Base-by-base conservation (phyloP, 176 grass and related monocot genomes). In the Triticum monococcum region DNA sequence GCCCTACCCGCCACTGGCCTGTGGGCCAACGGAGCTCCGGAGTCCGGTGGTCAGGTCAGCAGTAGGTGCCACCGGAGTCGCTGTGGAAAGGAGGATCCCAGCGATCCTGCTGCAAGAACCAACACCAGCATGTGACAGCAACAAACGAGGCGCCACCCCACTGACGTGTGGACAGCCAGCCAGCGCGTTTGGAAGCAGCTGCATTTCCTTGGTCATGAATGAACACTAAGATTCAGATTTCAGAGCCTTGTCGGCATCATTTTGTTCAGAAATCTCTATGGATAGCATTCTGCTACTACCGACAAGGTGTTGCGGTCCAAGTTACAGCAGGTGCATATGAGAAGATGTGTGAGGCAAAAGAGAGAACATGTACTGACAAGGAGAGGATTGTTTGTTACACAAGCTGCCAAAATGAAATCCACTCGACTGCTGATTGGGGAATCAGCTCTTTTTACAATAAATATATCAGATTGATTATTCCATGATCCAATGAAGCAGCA, bases 111-210 rank as follows among this genome's bases (percentile, higher is more conserved):
- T 32, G 65, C 4, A 18, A 68, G 46, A 85, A 76, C 23, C 43
- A 76, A 11, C 68, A 20, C 72, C 71, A 31, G 40, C 81, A 41
- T 84, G 87, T 79, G 87, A 73, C 37, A 56, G 75, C 87, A 79
- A 73, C 75, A 41, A 84, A 84, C 64, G 62, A 36, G 75, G 31
- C 61, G 75, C 57, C 80, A 37, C 37, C 46, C 10, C 22, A 8
- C 48, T 35, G 26, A 12, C 45, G 59, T 3, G 45, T 60, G 60
- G 68, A 75, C 75, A 45, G 85, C 20, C 28, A 17, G 64, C 35
- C 77, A 65, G 75, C 35, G 16, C 18, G 17, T 57, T 57, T 18
- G 57, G 54, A 35, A 73, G 84, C 79, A 79, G 33, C 16, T 22
- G 12, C 65, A 26, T 65, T 36, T 72, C 62, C 69, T 67, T 80